Percentiles rank a stretch among this genome's conserved stretches.
Conservation (phyloP, 768 basidiomycete genomes). For the Amanita rubescens region DNA sequence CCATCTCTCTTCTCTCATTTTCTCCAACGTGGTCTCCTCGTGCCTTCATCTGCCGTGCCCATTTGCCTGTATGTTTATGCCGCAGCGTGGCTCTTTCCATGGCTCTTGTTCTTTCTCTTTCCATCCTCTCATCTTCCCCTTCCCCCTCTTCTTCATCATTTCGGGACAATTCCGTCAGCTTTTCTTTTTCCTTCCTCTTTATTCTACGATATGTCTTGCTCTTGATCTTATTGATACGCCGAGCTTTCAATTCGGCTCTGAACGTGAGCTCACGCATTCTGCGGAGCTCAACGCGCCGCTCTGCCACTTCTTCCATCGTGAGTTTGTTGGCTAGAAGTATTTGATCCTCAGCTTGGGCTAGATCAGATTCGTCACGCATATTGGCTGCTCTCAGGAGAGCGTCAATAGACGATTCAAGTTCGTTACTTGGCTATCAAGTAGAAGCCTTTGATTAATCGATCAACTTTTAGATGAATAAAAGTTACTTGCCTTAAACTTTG, state of each 20-base stretch:
- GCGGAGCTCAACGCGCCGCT: constrained; percentile 73
- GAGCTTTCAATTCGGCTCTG: constrained; percentile 85
- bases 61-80: constrained; percentile 85
- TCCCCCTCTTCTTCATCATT: constrained; percentile 44
- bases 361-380: constrained; percentile 65
- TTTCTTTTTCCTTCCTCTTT: constrained; percentile 70
- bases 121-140: constrained; percentile 47
- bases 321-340: constrained; percentile 73
- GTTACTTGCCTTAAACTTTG: constrained; percentile 71
- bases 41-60: constrained; percentile 70
- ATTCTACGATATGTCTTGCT: constrained; percentile 87
- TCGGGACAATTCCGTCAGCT: constrained; percentile 28
- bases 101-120: constrained; percentile 74
- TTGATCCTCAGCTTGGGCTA: constrained; percentile 67
- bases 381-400: constrained; percentile 74
- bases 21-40: constrained; percentile 45
- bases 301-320: constrained; percentile 77
- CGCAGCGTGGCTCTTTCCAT: constrained; percentile 83
- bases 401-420: constrained; percentile 80
- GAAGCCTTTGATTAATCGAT: neutral
- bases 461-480: neutral
- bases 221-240: constrained; percentile 91
- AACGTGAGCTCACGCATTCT: constrained; percentile 92
- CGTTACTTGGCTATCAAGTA: constrained; percentile 61
- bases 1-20: constrained; percentile 56